Conservation (phyloP, 768 basidiomycete species). For the Hortiboletus campestris region DNA sequence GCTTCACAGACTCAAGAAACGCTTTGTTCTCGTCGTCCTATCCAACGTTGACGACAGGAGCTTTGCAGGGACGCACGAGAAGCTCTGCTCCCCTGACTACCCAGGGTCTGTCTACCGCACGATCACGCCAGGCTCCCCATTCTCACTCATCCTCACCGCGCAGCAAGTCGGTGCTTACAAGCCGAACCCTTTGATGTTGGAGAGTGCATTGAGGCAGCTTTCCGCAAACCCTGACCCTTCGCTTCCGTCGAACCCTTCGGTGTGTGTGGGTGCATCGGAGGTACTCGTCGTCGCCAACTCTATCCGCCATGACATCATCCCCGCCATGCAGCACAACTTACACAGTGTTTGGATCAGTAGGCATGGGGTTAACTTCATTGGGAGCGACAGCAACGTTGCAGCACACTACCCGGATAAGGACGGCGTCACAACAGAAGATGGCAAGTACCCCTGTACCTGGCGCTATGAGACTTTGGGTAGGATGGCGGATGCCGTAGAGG, state of each 20-base stretch:
- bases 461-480: constrained; percentile 58
- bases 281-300: constrained; percentile 71
- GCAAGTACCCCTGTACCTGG: constrained; percentile 42
- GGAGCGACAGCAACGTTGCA: constrained; percentile 35
- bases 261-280: constrained; percentile 34
- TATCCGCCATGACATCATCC: constrained; percentile 61
- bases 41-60: constrained; percentile 73
- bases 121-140: constrained; percentile 48
- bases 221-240: constrained; percentile 17
- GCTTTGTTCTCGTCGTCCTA: constrained; percentile 69
- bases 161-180: constrained; percentile 76
- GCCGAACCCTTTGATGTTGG: constrained; percentile 49
- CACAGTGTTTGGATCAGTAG: constrained; percentile 67
- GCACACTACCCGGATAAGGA: constrained; percentile 30
- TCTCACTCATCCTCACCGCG: constrained; percentile 66
- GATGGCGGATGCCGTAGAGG: constrained; percentile 58
- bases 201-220: constrained; percentile 27
- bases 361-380: constrained; percentile 22
- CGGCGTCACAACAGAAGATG: constrained; percentile 12
- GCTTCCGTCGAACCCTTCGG: constrained; percentile 18
- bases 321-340: constrained; percentile 57
- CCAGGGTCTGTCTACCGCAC: constrained; percentile 38
- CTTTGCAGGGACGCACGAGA: constrained; percentile 57
- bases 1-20: constrained; percentile 54
- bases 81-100: constrained; percentile 34